A percentile compares a stretch with the other conserved stretches of the same genome.
Conservation (phyloP, 805 yeast genomes). For the Danielia reshetovae region DNA sequence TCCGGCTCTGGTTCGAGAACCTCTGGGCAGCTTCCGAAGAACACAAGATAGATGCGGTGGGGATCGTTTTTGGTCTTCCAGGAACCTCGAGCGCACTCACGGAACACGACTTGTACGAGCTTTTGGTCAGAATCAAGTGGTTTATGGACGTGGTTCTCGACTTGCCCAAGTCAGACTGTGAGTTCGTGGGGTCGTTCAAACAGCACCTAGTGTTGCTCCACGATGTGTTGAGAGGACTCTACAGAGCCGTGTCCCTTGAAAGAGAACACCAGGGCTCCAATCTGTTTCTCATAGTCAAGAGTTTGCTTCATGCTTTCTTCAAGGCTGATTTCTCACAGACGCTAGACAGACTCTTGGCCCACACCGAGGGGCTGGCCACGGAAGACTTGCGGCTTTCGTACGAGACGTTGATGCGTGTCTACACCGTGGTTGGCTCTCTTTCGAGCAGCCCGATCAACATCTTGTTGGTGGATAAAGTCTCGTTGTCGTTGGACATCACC, state of each 20-base stretch:
- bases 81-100: conserved; percentile 13
- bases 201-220: conserved; percentile 23
- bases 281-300: conserved; percentile 17
- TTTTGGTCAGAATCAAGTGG: conserved; percentile 17
- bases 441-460: conserved; percentile 21
- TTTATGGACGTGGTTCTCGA: conserved; percentile 15
- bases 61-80: conserved; percentile 18
- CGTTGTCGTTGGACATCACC: conserved; percentile 28
- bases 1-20: conserved; percentile 21
- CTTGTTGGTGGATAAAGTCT: conserved; percentile 16
- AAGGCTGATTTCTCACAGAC: conserved; percentile 19
- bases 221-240: conserved; percentile 22
- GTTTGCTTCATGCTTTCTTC: conserved; percentile 22
- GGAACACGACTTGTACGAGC: conserved; percentile 12
- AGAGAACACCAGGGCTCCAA: conserved; percentile 10
- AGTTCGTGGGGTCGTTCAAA: conserved; percentile 19
- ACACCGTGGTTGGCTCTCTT: conserved; percentile 22
- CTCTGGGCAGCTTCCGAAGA: conserved; percentile 8
- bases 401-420: conserved; percentile 24
- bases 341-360: conserved; percentile 16
- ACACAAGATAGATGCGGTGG: conserved; percentile 9
- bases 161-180: conserved; percentile 4
- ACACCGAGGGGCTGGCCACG: not conserved
- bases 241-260: conserved; percentile 13
- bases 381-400: conserved; percentile 21